A percentile compares a stretch with the other conserved stretches of the same genome.
These are phyloP conservation scores for Pisolithus albus DNA, from an alignment of 768 basidiomycete genomes.

Conservation along the genomic window DNA sequence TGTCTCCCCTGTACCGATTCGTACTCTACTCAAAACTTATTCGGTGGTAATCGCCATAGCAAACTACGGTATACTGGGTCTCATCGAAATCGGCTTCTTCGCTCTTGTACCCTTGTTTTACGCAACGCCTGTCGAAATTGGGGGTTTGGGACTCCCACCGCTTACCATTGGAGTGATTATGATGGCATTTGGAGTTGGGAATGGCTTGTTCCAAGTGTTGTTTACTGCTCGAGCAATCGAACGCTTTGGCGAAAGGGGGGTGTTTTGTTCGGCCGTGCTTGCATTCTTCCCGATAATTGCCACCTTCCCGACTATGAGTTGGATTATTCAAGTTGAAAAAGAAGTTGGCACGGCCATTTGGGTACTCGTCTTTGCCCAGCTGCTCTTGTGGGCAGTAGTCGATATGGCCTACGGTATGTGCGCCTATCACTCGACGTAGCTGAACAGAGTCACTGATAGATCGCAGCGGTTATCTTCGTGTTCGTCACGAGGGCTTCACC, in stretches of 20 bases:
- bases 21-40: constrained; percentile 19
- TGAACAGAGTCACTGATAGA: neutral
- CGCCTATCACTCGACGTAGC: neutral
- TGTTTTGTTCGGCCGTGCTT: constrained; percentile 18
- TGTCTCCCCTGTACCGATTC: constrained; percentile 24
- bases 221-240: constrained; percentile 36
- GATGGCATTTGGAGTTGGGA: constrained; percentile 29
- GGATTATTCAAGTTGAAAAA: constrained; percentile 26
- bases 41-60: constrained; percentile 36
- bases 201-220: constrained; percentile 35
- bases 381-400: constrained; percentile 25
- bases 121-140: constrained; percentile 35
- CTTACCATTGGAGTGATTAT: constrained; percentile 34
- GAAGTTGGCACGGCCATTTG: constrained; percentile 32
- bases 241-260: neutral
- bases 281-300: constrained; percentile 34
- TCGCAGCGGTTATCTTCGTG: constrained; percentile 44
- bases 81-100: constrained; percentile 35
- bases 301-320: constrained; percentile 41
- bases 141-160: constrained; percentile 38
- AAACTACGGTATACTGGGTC: constrained; percentile 37
- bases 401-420: constrained; percentile 39
- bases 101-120: constrained; percentile 42
- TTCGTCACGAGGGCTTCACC: constrained; percentile 49
- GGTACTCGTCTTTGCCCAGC: constrained; percentile 28